Percentiles rank a stretch among this genome's conserved stretches.
Conservation (phyloP, 1,139 yeast species). For the Pichia terricola region DNA sequence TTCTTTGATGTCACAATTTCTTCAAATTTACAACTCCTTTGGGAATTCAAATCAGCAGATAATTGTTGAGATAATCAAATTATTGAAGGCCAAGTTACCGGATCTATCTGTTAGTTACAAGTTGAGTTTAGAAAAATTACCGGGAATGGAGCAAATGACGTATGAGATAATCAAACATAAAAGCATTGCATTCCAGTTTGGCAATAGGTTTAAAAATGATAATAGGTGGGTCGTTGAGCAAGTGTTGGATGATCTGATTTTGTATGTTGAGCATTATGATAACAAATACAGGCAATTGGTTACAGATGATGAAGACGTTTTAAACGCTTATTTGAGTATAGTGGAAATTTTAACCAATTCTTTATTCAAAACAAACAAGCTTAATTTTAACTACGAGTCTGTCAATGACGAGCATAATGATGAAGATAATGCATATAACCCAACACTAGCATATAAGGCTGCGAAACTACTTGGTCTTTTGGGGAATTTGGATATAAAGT, state of each 20-base stretch:
- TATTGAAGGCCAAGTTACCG: slow-evolving; percentile 1
- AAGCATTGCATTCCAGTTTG: slow-evolving; percentile 26
- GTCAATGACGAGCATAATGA: background rate
- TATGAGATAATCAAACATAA: background rate
- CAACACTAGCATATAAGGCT: slow-evolving; percentile 46
- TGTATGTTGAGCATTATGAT: slow-evolving; percentile 41
- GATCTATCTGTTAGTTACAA: slow-evolving; percentile 5
- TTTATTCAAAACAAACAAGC: background rate
- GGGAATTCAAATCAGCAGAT: slow-evolving; percentile 36
- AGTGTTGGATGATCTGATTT: slow-evolving; percentile 58
- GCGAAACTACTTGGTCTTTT: slow-evolving; percentile 64
- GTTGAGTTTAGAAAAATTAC: slow-evolving; percentile 4
- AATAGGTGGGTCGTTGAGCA: slow-evolving; percentile 74
- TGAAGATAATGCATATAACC: slow-evolving; percentile 16
- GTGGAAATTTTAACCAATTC: slow-evolving; percentile 3
- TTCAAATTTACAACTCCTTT: slow-evolving; percentile 56
- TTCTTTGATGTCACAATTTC: slow-evolving; percentile 43
- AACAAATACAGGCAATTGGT: slow-evolving; percentile 3
- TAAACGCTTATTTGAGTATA: slow-evolving; percentile 1
- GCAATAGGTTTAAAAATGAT: slow-evolving; percentile 51
- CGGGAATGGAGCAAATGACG: background rate
- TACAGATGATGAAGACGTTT: slow-evolving; percentile 6
- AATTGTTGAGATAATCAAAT: slow-evolving; percentile 28
- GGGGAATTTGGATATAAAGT: slow-evolving; percentile 62
- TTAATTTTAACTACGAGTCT: background rate